Base-by-base conservation (phyloP, 768 basidiomycete genomes). In the Termitomyces sp. region DNA sequence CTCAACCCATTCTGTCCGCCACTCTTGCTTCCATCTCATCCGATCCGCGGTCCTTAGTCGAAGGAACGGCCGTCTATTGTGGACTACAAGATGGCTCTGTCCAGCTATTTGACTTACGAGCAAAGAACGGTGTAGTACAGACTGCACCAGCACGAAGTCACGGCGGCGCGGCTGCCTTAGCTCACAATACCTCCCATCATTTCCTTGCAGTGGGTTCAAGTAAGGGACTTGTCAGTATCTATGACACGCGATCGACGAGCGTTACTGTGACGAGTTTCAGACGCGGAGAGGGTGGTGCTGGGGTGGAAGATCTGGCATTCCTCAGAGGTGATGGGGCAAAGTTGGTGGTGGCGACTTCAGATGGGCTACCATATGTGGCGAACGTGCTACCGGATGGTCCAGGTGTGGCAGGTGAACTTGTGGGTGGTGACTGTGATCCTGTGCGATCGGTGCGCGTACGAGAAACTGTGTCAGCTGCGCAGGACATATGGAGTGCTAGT, bases 351-450 rank as follows among this genome's bases (percentile, higher is more conserved):
- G 80, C 78, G 2, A 80, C 81, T 1, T 73, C 76, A 42, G 85
- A 87, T 63, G 86, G 85, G 1, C 70, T 88, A 34, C 82, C 85
- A 0, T 87, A 78, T 61, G 63, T 84, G 17, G 80, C 80, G 0
- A 69, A 67, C 39, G 61, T 83, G 2, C 62, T 68, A 0, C 68
- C 76, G 0, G 73, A 74, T 30, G 79, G 77, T 6, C 76, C 79
- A 3, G 66, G 68, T 4, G 74, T 79, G 5, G 60, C 49, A 12
- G 72, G 72, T 12, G 87, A 89, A 61, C 68, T 86, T 3, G 74
- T 81, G 0, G 86, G 85, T 2, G 73, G 73, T 28, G 83, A 88
- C 54, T 85, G 85, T 62, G 85, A 88, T 64, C 74, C 80, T 8
- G 79, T 84, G 28, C 70, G 81, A 39, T 66, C 70, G 43, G 68